Conservation (phyloP, 2,329 filamentous ascomycete species). For the Thielaviopsis ethacetica region DNA sequence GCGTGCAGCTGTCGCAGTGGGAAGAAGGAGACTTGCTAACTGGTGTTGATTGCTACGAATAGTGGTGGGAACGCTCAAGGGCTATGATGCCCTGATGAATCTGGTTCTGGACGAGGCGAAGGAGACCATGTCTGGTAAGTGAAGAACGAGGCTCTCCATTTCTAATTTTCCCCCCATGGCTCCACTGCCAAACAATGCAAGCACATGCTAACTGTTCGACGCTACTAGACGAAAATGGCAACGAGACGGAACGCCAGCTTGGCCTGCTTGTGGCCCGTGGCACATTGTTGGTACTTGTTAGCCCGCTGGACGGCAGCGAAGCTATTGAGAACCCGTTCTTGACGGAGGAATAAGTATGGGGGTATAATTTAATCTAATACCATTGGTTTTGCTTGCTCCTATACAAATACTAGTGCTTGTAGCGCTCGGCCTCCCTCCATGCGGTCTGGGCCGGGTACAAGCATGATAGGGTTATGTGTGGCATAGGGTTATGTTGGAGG, state of each 20-base stretch:
- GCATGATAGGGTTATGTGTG: no score
- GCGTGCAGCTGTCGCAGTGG: neutral
- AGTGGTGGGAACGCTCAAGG: conserved; percentile 85
- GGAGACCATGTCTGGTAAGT: conserved; percentile 69
- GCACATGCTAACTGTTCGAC: neutral
- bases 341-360: conserved; percentile 9
- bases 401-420: no score
- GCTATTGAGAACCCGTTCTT: conserved; percentile 84
- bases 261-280: conserved; percentile 82
- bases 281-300: conserved; percentile 82
- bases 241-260: conserved; percentile 63
- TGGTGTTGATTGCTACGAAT: conserved; percentile 7
- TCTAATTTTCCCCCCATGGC: neutral
- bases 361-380: neutral
- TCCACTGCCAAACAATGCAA: neutral
- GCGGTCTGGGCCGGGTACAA: no score
- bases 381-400: neutral
- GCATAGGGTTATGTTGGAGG: no score
- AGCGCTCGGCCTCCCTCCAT: no score
- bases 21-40: conserved; percentile 7
- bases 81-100: conserved; percentile 96
- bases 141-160: no score
- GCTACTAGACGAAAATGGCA: conserved; percentile 71
- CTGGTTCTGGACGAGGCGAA: conserved; percentile 88
- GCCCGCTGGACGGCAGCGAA: conserved; percentile 85